Percentiles rank a stretch among this genome's conserved stretches.
These are phyloP conservation scores for Miamiensis avidus DNA, from an alignment of 169 alveolate genomes.

Conservation along the genomic window DNA sequence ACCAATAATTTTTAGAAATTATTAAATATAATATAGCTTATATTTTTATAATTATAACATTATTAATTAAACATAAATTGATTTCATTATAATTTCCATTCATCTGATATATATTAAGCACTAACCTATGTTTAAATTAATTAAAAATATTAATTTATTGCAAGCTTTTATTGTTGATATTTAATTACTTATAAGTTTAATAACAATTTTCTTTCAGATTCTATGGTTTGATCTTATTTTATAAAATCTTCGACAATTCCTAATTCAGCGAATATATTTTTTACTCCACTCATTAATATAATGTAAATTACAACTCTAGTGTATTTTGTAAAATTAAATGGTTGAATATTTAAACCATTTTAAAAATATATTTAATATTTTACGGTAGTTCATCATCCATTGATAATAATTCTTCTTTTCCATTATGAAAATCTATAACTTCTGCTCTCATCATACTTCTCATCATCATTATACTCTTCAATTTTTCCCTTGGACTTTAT, in stretches of 20 bases:
- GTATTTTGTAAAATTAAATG: background rate
- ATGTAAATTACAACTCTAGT: conserved; percentile 10
- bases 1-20: no score
- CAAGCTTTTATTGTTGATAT: background rate
- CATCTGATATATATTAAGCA: background rate
- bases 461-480: conserved; percentile 40
- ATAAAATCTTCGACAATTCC: conserved; percentile 21
- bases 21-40: no score
- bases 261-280: conserved; percentile 7
- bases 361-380: no score
- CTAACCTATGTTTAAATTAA: background rate
- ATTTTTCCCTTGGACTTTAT: conserved; percentile 41
- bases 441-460: conserved; percentile 26
- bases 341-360: background rate
- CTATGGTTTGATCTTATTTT: background rate
- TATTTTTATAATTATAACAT: no score
- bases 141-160: no score
- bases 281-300: conserved; percentile 3
- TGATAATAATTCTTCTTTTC: conserved; percentile 15
- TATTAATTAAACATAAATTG: no score
- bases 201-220: conserved; percentile 16
- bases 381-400: conserved; percentile 32
- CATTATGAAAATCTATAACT: conserved; percentile 20
- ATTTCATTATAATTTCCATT: background rate
- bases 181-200: background rate